phyloP scores from a whole-genome alignment of 148 eudicot species.

The Rhododendron griersonianum region DNA sequence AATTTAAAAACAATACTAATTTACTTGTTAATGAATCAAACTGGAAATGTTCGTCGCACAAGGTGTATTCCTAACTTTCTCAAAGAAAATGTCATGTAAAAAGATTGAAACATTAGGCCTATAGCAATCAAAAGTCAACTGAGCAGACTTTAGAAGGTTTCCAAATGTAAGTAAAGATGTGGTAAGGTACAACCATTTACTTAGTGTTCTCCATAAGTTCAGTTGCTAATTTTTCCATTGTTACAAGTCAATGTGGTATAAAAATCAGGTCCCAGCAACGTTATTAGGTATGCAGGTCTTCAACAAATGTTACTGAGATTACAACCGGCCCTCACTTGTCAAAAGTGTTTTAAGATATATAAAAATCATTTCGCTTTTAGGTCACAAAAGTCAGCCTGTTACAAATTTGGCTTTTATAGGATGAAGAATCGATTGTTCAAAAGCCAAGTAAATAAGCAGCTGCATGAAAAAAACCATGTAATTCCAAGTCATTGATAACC shows the following conservation, averaged over 20 bases:
- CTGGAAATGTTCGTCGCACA: neutral
- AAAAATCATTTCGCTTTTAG: constrained; percentile 1
- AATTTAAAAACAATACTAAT: neutral
- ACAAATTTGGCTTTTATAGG: neutral
- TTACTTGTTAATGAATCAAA: neutral
- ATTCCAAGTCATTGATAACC: neutral
- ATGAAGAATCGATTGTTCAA: neutral
- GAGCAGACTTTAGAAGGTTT: neutral
- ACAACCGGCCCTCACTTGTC: neutral
- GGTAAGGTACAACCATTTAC: neutral
- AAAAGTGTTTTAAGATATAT: neutral
- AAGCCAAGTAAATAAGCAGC: neutral
- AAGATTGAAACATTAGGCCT: neutral
- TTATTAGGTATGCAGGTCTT: neutral
- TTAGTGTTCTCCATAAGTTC: neutral
- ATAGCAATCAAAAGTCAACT: neutral
- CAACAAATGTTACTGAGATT: neutral
- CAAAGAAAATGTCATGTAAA: neutral
- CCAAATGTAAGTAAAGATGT: neutral
- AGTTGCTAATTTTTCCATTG: neutral
- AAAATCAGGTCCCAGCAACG: neutral
- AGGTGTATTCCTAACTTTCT: neutral
- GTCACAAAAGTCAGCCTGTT: neutral
- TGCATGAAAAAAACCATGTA: constrained; percentile 1
- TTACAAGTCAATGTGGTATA: neutral